Conservation (phyloP, 139 green algal genomes). For the Limnomonas spitsbergensis region DNA sequence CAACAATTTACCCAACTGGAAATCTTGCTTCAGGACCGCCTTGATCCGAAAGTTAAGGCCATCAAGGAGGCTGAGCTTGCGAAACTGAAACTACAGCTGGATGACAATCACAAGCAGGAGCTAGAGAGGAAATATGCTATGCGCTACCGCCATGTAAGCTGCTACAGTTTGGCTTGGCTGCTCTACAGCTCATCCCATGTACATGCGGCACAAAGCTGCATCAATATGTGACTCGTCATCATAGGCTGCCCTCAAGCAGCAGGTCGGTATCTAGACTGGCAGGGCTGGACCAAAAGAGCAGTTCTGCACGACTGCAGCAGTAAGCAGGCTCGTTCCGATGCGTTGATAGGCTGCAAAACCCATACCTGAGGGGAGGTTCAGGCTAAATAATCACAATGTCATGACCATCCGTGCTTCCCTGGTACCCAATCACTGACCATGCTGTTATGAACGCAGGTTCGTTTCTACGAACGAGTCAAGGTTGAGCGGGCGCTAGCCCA, state of each 20-base stretch:
- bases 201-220: no score
- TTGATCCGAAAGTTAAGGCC: constrained; percentile 44
- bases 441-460: constrained; percentile 45
- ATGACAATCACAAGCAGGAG: constrained; percentile 36
- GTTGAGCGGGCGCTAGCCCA: constrained; percentile 65
- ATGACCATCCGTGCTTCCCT: no score
- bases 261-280: neutral
- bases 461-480: constrained; percentile 88
- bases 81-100: constrained; percentile 43
- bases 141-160: constrained; percentile 73
- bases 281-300: no score
- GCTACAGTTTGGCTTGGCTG: no score
- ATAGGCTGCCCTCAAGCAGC: neutral
- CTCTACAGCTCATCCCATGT: no score
- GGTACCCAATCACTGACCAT: no score
- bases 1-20: neutral
- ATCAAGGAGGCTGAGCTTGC: constrained; percentile 58
- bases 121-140: constrained; percentile 59
- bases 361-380: no score
- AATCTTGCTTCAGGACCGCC: constrained; percentile 25
- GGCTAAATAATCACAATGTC: no score
- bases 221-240: no score
- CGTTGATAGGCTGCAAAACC: no score
- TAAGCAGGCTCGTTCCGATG: no score
- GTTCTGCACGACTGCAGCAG: no score